Conservation (phyloP, 2,329 filamentous ascomycete genomes). For the Colletotrichum shisoi region DNA sequence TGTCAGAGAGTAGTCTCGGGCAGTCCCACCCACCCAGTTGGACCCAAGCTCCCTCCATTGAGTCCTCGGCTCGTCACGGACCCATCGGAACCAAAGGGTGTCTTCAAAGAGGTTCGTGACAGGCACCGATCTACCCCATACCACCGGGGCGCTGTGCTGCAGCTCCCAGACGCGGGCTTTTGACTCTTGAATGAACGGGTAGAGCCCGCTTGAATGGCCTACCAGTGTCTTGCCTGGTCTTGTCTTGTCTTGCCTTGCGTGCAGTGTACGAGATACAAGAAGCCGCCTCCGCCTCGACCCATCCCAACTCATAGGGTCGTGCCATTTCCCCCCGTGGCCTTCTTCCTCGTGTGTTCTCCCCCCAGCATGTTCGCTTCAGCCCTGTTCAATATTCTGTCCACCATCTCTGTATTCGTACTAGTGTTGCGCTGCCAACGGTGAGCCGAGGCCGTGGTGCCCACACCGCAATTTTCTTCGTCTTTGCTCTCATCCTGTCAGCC, state of each 20-base stretch:
- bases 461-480: slow-evolving; percentile 3
- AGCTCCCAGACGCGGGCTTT: neutral
- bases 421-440: neutral
- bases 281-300: too few species aligned
- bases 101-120: neutral
- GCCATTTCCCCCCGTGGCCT: neutral
- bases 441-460: neutral
- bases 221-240: too few species aligned
- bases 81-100: too few species aligned
- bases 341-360: neutral
- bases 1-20: too few species aligned
- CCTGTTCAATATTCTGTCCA: too few species aligned
- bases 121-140: too few species aligned
- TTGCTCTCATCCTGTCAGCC: slow-evolving; percentile 27
- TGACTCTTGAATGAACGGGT: too few species aligned
- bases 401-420: neutral
- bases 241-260: too few species aligned
- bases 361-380: neutral
- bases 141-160: neutral
- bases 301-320: neutral
- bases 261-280: neutral
- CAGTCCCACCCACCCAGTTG: neutral
- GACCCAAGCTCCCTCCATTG: too few species aligned
- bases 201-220: too few species aligned
- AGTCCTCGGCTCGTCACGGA: neutral